Evolutionary conservation across 2,329 filamentous ascomycete genomes (phyloP).

Genomic region (Myriosclerotinia duriaeana): DNA sequence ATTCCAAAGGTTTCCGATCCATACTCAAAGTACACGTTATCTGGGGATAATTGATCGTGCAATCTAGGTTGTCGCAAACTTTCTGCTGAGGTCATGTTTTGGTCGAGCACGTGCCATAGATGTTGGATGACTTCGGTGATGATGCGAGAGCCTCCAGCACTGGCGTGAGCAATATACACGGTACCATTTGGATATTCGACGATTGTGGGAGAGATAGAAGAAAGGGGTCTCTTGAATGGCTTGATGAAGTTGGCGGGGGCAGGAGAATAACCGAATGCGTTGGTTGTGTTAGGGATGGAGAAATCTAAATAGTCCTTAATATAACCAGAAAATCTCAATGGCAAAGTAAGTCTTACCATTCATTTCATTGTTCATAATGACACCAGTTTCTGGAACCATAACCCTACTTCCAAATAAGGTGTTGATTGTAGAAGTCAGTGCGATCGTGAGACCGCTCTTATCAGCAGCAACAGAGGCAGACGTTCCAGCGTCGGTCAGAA

Average conservation of each 20-base stretch:
- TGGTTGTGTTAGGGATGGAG: constrained; percentile 61
- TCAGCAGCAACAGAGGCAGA: constrained; percentile 57
- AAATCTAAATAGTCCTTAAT: constrained; percentile 50
- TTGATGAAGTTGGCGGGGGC: constrained; percentile 63
- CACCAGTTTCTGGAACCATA: constrained; percentile 64
- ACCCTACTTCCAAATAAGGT: constrained; percentile 63
- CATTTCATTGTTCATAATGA: constrained; percentile 67
- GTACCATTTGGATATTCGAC: constrained; percentile 57
- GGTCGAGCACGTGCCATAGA: constrained; percentile 61
- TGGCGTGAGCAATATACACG: constrained; percentile 60
- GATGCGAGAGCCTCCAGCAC: constrained; percentile 65
- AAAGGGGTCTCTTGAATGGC: constrained; percentile 64
- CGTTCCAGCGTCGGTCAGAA: constrained; percentile 51
- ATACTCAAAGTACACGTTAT: constrained; percentile 59
- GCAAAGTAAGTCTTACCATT: constrained; percentile 49
- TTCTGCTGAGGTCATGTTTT: constrained; percentile 51
- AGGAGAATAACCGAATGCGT: constrained; percentile 65
- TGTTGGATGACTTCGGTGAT: constrained; percentile 67
- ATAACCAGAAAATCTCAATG: constrained; percentile 37
- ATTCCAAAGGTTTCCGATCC: constrained; percentile 40
- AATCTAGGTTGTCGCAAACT: constrained; percentile 58
- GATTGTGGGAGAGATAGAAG: constrained; percentile 63
- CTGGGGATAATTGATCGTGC: constrained; percentile 63
- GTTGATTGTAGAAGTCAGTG: constrained; percentile 67
- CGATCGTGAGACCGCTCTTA: constrained; percentile 58